Conservation (phyloP, 1,284 basidiomycete genomes). For the Stereum hirsutum region DNA sequence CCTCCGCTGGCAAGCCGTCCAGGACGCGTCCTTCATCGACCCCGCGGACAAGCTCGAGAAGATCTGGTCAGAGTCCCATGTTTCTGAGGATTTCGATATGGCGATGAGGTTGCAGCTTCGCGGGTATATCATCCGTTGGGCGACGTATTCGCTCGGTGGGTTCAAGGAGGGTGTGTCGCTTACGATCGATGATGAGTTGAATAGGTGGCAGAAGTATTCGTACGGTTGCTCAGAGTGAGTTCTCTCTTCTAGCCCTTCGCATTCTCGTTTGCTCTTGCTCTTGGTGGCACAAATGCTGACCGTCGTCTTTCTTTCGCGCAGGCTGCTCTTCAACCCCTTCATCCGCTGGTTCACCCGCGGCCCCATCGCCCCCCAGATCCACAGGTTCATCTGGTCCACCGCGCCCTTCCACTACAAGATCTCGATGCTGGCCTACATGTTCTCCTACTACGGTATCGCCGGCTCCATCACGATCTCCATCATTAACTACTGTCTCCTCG, state of each 20-base stretch:
- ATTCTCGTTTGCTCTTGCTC: constrained; percentile 15
- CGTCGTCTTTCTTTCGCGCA: constrained; percentile 1
- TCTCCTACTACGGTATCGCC: constrained; percentile 35
- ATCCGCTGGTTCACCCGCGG: constrained; percentile 37
- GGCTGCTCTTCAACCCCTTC: constrained; percentile 35
- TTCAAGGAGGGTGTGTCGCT: constrained; percentile 57
- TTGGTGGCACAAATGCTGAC: background rate
- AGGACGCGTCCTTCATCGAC: constrained; percentile 40
- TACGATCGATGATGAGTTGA: constrained; percentile 39
- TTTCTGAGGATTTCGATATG: constrained; percentile 56
- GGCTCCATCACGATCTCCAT: constrained; percentile 27
- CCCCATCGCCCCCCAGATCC: constrained; percentile 39
- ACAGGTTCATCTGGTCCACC: constrained; percentile 30
- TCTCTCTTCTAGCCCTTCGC: constrained; percentile 27
- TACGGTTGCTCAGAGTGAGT: constrained; percentile 36
- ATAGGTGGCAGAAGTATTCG: constrained; percentile 52
- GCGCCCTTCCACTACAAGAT: constrained; percentile 35
- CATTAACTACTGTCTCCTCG: constrained; percentile 35
- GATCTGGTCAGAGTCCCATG: constrained; percentile 48
- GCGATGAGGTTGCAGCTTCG: constrained; percentile 36
- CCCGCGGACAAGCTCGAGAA: constrained; percentile 32
- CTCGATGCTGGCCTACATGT: constrained; percentile 35
- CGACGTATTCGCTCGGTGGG: constrained; percentile 41
- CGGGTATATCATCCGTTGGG: constrained; percentile 47
- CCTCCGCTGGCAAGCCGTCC: constrained; percentile 46